Conservation (phyloP, 352 stramenopile genomes). For the Peronosclerospora sorghi region DNA sequence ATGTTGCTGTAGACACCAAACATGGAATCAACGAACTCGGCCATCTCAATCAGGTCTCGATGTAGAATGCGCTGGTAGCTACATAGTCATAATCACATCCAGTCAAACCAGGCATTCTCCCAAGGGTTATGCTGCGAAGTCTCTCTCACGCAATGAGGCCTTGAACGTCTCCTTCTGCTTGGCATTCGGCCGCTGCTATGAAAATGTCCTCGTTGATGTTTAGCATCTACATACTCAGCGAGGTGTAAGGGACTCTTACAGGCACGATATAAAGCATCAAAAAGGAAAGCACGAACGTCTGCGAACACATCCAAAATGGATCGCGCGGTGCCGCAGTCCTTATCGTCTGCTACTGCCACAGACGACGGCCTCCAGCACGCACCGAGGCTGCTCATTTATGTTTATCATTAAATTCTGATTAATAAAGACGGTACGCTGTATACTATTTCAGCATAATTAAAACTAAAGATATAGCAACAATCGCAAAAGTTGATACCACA, state of each 20-base stretch:
- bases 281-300: constrained; percentile 24
- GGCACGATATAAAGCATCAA: background rate
- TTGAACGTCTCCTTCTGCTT: constrained; percentile 38
- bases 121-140: background rate
- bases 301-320: constrained; percentile 59
- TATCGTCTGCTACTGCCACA: constrained; percentile 9
- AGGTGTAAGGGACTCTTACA: background rate
- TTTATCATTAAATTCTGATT: constrained; percentile 4
- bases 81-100: constrained; percentile 1
- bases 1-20: constrained; percentile 61
- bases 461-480: no score
- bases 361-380: constrained; percentile 9
- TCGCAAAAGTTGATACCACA: no score
- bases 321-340: constrained; percentile 30
- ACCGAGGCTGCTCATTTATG: background rate
- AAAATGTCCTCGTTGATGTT: constrained; percentile 68
- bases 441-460: no score
- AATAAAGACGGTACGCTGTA: no score
- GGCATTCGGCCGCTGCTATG: constrained; percentile 40
- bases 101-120: constrained; percentile 1
- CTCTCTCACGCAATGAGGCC: constrained; percentile 41
- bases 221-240: constrained; percentile 40
- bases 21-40: constrained; percentile 63
- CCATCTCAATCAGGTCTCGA: constrained; percentile 71
- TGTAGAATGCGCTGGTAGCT: constrained; percentile 70